These are phyloP conservation scores for Aureobasidium sp. DNA, from an alignment of 2,329 filamentous ascomycete species.

Conservation along the genomic window DNA sequence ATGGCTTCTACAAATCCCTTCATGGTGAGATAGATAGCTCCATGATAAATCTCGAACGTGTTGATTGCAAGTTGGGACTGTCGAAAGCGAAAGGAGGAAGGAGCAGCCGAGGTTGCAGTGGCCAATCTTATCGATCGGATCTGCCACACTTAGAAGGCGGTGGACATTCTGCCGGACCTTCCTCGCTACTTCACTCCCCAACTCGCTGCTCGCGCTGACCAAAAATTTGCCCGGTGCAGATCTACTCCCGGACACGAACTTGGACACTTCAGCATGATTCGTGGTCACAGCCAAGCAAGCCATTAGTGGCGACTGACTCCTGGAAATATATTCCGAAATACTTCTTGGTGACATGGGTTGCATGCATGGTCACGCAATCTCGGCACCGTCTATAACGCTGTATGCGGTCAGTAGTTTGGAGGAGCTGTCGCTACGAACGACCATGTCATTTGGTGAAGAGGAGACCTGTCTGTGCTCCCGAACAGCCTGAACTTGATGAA, in stretches of 20 bases:
- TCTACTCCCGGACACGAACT: neutral
- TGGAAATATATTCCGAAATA: neutral
- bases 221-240: neutral
- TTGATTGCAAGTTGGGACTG: neutral
- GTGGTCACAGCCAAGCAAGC: neutral
- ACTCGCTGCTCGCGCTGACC: neutral
- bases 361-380: neutral
- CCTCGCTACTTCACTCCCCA: neutral
- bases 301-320: neutral
- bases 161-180: neutral
- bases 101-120: neutral
- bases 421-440: neutral
- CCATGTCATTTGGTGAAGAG: neutral
- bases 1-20: neutral
- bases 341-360: neutral
- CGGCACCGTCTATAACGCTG: no score
- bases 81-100: neutral
- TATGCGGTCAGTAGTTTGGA: neutral
- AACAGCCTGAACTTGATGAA: neutral
- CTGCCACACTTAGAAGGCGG: neutral
- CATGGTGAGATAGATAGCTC: neutral
- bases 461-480: neutral
- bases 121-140: neutral
- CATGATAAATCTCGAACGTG: neutral
- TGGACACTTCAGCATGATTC: no score